Evolutionary conservation across 805 yeast species (phyloP).

Genomic region (Maudiozyma saulgeensis): DNA sequence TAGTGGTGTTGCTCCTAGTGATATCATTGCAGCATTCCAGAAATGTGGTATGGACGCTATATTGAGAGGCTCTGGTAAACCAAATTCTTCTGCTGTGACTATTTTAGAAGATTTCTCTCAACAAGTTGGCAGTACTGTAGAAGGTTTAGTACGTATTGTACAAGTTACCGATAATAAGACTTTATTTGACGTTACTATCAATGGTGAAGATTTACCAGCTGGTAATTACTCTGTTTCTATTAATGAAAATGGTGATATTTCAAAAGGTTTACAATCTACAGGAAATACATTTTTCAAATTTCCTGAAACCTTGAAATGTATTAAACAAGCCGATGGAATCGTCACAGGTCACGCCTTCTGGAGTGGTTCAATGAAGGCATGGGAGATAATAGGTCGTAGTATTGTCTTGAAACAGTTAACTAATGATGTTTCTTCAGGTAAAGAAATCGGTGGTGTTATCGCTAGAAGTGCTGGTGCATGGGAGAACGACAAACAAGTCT

Average conservation of each 20-base stretch:
- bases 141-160: constrained; percentile 82
- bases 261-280: constrained; percentile 59
- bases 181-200: constrained; percentile 68
- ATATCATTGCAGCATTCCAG: constrained; percentile 58
- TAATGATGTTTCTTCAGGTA: constrained; percentile 7
- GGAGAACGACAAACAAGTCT: constrained; percentile 89
- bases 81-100: constrained; percentile 85
- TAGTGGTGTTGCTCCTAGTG: constrained; percentile 71
- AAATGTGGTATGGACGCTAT: constrained; percentile 79
- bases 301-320: constrained; percentile 9
- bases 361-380: constrained; percentile 36
- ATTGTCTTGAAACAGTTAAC: constrained; percentile 28
- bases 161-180: constrained; percentile 43
- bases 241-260: constrained; percentile 64
- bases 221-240: constrained; percentile 66
- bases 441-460: constrained; percentile 68
- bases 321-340: background rate
- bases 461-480: constrained; percentile 96
- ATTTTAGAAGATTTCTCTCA: constrained; percentile 61
- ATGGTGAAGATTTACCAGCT: constrained; percentile 44
- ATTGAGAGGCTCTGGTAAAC: constrained; percentile 80
- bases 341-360: constrained; percentile 37
- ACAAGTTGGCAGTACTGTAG: constrained; percentile 32
- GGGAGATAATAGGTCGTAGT: constrained; percentile 61
- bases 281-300: constrained; percentile 42